A percentile compares a stretch with the other conserved stretches of the same genome.
phyloP scores from a whole-genome alignment of 305 asterid species.

The Fraxinus sp. region DNA sequence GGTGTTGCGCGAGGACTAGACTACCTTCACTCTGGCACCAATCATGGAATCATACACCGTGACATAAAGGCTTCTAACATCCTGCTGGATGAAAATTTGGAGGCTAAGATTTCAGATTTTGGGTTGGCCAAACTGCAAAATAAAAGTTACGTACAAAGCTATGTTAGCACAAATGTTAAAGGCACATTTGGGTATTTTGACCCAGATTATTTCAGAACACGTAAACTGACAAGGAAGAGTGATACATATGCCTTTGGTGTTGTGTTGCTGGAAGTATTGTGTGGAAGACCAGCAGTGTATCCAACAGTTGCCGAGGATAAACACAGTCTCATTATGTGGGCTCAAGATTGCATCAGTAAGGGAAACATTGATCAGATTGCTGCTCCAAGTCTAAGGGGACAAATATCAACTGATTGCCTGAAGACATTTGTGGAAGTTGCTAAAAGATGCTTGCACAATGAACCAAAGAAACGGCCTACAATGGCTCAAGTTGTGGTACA shows the following conservation, averaged over 20 bases:
- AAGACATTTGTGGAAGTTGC: constrained; percentile 28
- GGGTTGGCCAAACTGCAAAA: constrained; percentile 44
- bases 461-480: constrained; percentile 43
- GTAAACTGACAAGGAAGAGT: constrained; percentile 37
- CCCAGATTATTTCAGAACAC: constrained; percentile 37
- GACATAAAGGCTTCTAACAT: constrained; percentile 51
- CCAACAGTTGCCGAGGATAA: constrained; percentile 23
- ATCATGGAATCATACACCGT: constrained; percentile 42
- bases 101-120: constrained; percentile 49
- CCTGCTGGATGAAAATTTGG: constrained; percentile 40
- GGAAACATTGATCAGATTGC: constrained; percentile 38
- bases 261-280: constrained; percentile 40
- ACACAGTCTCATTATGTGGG: constrained; percentile 30
- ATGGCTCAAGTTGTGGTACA: constrained; percentile 45
- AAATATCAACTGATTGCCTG: constrained; percentile 32
- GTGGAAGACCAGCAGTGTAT: constrained; percentile 45
- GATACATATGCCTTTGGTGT: constrained; percentile 56
- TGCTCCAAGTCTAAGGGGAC: constrained; percentile 32
- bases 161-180: constrained; percentile 42
- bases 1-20: constrained; percentile 53
- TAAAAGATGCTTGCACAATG: constrained; percentile 33
- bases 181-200: constrained; percentile 56
- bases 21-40: constrained; percentile 48
- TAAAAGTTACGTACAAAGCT: constrained; percentile 25
- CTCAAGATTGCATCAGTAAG: constrained; percentile 23